phyloP scores from a whole-genome alignment of 441 rosid genomes.

The Corymbia citriodora region DNA sequence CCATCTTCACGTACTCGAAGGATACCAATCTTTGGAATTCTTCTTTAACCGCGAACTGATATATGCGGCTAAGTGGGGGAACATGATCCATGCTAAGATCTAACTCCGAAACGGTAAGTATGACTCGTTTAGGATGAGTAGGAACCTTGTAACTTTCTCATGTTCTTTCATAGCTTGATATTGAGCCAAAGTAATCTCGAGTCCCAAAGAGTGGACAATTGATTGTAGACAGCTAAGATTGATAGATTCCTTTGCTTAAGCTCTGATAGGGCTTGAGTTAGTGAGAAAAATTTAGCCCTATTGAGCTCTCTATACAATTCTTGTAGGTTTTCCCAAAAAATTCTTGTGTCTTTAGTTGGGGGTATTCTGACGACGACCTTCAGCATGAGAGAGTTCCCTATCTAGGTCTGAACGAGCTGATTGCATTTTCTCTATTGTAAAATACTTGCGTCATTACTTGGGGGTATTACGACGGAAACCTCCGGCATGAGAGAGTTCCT shows the following conservation, averaged over 20 bases:
- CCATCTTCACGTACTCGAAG: neutral
- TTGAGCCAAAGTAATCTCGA: too few species aligned
- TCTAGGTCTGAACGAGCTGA: fast-evolving
- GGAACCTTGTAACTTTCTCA: neutral
- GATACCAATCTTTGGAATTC: neutral
- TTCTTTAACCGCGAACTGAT: fast-evolving
- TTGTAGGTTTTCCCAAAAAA: neutral
- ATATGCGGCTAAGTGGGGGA: neutral
- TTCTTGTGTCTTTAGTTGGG: fast-evolving
- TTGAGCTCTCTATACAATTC: neutral
- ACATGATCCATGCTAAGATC: neutral
- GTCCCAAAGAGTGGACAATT: neutral
- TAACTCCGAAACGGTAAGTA: too few species aligned
- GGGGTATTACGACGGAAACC: fast-evolving
- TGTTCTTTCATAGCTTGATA: neutral
- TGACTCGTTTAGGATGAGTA: neutral
- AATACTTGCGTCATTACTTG: neutral
- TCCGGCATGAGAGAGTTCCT: fast-evolving
- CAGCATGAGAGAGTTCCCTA: fast-evolving
- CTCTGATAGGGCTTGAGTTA: neutral
- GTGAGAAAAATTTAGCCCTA: neutral
- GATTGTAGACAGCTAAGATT: fast-evolving
- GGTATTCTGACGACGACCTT: fast-evolving
- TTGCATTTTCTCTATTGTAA: neutral
- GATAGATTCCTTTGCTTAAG: neutral